Evolutionary conservation across 1,284 basidiomycete genomes (phyloP).

Genomic region (Meira miltonrushii): DNA sequence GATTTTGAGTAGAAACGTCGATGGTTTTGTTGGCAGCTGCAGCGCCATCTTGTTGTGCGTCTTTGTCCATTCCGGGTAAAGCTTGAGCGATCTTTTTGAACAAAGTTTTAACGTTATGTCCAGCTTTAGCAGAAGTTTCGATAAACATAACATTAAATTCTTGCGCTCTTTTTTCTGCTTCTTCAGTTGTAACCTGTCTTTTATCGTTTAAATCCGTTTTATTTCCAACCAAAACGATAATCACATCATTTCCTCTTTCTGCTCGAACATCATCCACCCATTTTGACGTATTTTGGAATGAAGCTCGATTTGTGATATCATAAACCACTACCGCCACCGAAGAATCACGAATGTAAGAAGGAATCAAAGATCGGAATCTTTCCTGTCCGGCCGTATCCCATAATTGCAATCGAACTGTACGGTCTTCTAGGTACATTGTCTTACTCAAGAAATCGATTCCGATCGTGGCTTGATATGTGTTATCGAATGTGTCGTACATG

Average conservation of each 20-base stretch:
- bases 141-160: conserved; percentile 96
- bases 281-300: conserved; percentile 93
- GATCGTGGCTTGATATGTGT: conserved; percentile 99
- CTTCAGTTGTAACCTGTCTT: conserved; percentile 91
- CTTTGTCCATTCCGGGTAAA: conserved; percentile 88
- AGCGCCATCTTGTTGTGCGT: conserved; percentile 52
- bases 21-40: neutral
- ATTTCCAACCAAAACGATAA: conserved; percentile 97
- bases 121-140: conserved; percentile 98
- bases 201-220: conserved; percentile 72
- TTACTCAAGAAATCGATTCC: conserved; percentile 99
- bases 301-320: conserved; percentile 95
- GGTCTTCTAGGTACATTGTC: conserved; percentile 98
- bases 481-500: conserved; percentile 99
- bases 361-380: conserved; percentile 94
- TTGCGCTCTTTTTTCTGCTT: conserved; percentile 87
- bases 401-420: conserved; percentile 91
- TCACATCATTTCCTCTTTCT: conserved; percentile 94
- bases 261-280: conserved; percentile 99
- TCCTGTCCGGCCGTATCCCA: conserved; percentile 99
- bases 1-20: too few species aligned
- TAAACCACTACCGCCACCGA: conserved; percentile 97
- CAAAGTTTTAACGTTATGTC: conserved; percentile 96
- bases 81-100: conserved; percentile 99
- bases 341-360: conserved; percentile 97